Evolutionary conservation across 2,329 filamentous ascomycete species (phyloP), one percentile per base, ranked within the genome.

Genomic region (Penicillium decumbens): DNA sequence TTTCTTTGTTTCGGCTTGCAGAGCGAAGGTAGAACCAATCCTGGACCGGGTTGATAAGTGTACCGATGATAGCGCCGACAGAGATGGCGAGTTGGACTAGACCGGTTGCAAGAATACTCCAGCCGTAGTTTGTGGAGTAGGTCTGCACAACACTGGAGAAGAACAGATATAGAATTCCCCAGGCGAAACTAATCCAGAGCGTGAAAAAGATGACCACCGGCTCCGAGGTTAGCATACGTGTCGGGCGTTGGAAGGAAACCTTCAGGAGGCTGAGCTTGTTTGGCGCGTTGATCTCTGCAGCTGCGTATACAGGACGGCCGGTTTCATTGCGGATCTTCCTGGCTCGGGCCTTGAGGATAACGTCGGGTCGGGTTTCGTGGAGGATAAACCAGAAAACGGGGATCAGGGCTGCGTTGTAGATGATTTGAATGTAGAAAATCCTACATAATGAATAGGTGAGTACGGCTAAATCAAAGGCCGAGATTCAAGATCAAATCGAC

Each of bases 371-470:
- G 2, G 72, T 74, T 47, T 75, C 72, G 7, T 64, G 62, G 18
- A 75, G 66, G 30, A 75, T 59, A 2, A 76, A 46, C 56, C 65
- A 71, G 37, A 76, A 65, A 1, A 75, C 41, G 0, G 73, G 72
- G 1, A 75, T 66, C 4, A 73, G 54, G 0, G 60, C 72, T 3
- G 68, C 68, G 29, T 73, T 72, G 51, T 74, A 70, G 41, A 75
- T 71, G 28, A 76, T 73, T 18, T 75, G 72, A 24, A 72, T 63
- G 25, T 72, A 66, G 52, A 73, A 76, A 32, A 76, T 74, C 73
- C 72, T 75, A 27, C 0, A 23, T 5, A 7, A 7, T 4, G 5
- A 10, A n/a, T n/a, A 6, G 7, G 1, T 33, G 6, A 7, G 12
- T 1, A 9, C 3, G 2, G 10, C 0, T 8, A 2, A 24, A 3